Evolutionary conservation across 164 flowering plant genomes (phyloP).

Genomic region (Piper longum): DNA sequence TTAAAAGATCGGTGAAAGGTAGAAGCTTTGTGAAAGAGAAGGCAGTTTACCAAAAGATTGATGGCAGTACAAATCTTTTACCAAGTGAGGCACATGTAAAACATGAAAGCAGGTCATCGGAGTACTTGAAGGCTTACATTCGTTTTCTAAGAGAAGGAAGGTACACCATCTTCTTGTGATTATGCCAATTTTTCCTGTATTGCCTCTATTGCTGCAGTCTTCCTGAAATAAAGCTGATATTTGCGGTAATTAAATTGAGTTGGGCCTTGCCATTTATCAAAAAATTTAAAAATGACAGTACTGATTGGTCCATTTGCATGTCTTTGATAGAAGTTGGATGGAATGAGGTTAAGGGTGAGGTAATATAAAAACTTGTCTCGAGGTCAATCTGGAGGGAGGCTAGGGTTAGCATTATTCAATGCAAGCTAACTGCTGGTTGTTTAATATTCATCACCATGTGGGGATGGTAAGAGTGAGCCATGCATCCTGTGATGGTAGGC

Average conservation of each 20-base stretch:
- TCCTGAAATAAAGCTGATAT: background rate
- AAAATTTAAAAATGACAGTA: background rate
- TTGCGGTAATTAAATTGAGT: too few species aligned
- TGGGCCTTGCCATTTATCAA: background rate
- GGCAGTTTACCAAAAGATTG: constrained; percentile 9
- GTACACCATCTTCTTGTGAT: constrained; percentile 18
- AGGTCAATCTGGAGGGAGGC: too few species aligned
- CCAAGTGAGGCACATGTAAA: constrained; percentile 19
- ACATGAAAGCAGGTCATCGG: constrained; percentile 14
- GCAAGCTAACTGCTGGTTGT: too few species aligned
- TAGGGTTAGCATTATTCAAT: background rate
- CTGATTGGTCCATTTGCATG: background rate
- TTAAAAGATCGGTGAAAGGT: constrained; percentile 13
- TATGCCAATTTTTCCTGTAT: background rate
- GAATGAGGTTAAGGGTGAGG: too few species aligned
- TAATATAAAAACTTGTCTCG: too few species aligned
- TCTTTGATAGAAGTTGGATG: background rate
- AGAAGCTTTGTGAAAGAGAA: constrained; percentile 14
- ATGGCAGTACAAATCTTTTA: constrained; percentile 3
- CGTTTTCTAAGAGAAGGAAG: constrained; percentile 53
- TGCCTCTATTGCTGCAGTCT: background rate
- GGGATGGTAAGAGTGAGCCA: too few species aligned
- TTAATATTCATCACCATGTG: too few species aligned
- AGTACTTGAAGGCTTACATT: constrained; percentile 33
- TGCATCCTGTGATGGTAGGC: too few species aligned